These are phyloP conservation scores for Vitis hybrid DNA, from an alignment of 177 flowering plant species.

Conservation along the genomic window DNA sequence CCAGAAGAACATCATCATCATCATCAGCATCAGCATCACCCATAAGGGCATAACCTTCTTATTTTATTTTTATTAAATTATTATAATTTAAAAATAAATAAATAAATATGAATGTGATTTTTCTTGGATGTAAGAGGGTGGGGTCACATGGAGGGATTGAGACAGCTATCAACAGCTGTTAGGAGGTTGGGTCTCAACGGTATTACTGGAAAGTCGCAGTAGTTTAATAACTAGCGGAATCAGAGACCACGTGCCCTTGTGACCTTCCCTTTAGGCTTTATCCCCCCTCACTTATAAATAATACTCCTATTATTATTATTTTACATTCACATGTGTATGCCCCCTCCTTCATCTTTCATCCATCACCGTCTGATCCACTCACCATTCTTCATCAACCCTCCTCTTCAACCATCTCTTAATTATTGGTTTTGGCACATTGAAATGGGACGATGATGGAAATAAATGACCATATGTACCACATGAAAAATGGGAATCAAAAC, in stretches of 20 bases:
- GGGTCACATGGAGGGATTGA: slow-evolving; percentile 71
- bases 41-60: too few relatives aligned
- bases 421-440: too few relatives aligned
- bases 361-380: too few relatives aligned
- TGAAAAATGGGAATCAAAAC: too few relatives aligned
- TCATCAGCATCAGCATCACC: too few relatives aligned
- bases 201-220: slow-evolving; percentile 65
- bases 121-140: slow-evolving; percentile 13
- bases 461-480: too few relatives aligned
- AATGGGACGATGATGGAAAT: too few relatives aligned
- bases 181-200: slow-evolving; percentile 58
- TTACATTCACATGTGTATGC: background rate
- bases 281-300: slow-evolving; percentile 4
- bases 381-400: too few relatives aligned
- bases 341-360: background rate
- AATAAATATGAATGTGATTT: background rate
- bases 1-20: slow-evolving; percentile 5
- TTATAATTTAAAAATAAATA: background rate
- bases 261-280: slow-evolving; percentile 32
- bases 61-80: too few relatives aligned
- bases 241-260: slow-evolving; percentile 84
- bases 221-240: slow-evolving; percentile 56
- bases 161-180: slow-evolving; percentile 82
- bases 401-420: too few relatives aligned
- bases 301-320: background rate